Evolutionary conservation across 106 monocot genomes (phyloP).

Genomic region (Platanthera zijinensis): DNA sequence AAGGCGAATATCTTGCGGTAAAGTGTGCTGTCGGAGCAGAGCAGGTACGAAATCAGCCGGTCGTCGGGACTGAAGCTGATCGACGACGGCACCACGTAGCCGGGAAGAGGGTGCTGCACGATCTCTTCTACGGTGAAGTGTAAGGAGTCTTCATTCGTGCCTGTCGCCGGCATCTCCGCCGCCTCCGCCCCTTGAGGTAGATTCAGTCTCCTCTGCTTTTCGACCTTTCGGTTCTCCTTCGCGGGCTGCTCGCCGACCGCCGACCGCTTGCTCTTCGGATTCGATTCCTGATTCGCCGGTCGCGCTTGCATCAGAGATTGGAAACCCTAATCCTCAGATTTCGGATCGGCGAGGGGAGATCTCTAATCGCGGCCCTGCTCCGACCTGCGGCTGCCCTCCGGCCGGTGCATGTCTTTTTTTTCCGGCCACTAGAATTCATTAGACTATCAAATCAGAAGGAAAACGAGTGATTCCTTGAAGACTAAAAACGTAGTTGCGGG

Average conservation of each 20-base stretch:
- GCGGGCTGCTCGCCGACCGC: neutral
- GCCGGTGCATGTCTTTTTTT: neutral
- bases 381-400: neutral
- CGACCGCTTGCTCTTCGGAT: conserved; percentile 10
- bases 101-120: conserved; percentile 76
- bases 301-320: conserved; percentile 28
- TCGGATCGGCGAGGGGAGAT: conserved; percentile 7
- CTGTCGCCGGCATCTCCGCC: conserved; percentile 32
- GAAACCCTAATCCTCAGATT: neutral
- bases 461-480: too few species aligned
- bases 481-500: too few species aligned
- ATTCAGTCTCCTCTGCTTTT: conserved; percentile 14
- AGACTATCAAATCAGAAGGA: too few species aligned
- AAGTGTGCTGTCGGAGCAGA: conserved; percentile 72
- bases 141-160: conserved; percentile 26
- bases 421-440: neutral
- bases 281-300: neutral
- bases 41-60: conserved; percentile 52
- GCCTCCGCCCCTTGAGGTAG: neutral
- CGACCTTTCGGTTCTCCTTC: conserved; percentile 7
- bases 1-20: conserved; percentile 66
- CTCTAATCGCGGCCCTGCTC: neutral
- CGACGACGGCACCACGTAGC: conserved; percentile 61
- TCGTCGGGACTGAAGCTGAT: conserved; percentile 94
- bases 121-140: conserved; percentile 65